Conservation (phyloP, 2,329 filamentous ascomycete species). For the Hypoxylon sp. region DNA sequence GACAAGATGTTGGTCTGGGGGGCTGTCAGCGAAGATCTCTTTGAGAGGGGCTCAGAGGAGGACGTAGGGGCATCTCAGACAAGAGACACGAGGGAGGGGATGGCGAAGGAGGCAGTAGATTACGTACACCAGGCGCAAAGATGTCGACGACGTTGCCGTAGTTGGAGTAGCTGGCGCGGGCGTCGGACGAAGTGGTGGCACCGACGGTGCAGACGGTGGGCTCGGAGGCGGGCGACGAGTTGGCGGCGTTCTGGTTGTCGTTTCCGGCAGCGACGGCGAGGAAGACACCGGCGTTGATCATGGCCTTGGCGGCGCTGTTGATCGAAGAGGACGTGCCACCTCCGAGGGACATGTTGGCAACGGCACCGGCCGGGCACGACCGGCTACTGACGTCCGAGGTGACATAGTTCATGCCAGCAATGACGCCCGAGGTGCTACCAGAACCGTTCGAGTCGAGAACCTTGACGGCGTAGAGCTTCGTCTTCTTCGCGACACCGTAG, state of each 20-base stretch:
- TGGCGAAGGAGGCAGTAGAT: background rate
- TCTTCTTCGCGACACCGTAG: slow-evolving; percentile 57
- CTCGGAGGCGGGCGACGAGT: slow-evolving; percentile 58
- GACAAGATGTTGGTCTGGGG: slow-evolving; percentile 48
- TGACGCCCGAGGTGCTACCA: slow-evolving; percentile 43
- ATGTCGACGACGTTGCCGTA: slow-evolving; percentile 55
- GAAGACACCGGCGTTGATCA: slow-evolving; percentile 57
- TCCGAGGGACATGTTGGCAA: slow-evolving; percentile 65
- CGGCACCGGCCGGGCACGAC: slow-evolving; percentile 52
- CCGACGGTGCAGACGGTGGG: slow-evolving; percentile 61
- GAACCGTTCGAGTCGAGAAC: slow-evolving; percentile 49
- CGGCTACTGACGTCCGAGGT: slow-evolving; percentile 54
- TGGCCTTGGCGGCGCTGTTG: slow-evolving; percentile 58
- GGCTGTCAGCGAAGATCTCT: background rate
- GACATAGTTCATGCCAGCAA: slow-evolving; percentile 52
- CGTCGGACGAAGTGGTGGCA: slow-evolving; percentile 52
- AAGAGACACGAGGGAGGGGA: background rate
- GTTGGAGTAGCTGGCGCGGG: slow-evolving; percentile 57
- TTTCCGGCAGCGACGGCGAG: slow-evolving; percentile 65
- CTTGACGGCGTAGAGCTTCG: slow-evolving; percentile 54
- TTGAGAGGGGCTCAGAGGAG: background rate
- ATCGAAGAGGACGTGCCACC: slow-evolving; percentile 54
- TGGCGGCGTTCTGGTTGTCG: slow-evolving; percentile 49
- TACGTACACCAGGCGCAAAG: slow-evolving; percentile 51
- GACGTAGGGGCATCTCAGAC: no score